Evolutionary conservation across 1,139 yeast species (phyloP).

Genomic region (Casaregolazyma lundiana): DNA sequence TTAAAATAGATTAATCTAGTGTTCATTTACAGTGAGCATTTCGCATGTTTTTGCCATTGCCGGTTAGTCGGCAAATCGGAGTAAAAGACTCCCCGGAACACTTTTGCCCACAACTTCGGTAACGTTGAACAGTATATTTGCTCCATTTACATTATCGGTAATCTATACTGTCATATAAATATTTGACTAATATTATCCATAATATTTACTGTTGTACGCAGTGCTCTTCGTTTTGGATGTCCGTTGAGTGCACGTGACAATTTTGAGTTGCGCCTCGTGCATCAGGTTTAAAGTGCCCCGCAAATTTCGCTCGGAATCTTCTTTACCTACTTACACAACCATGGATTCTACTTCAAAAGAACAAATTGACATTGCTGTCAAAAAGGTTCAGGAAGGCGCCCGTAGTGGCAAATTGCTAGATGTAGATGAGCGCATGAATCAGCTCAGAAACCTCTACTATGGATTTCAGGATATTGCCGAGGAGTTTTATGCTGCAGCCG

Average conservation of each 20-base stretch:
- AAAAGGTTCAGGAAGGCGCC: slow-evolving; percentile 42
- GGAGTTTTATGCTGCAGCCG: slow-evolving; percentile 52
- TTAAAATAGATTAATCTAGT: no score
- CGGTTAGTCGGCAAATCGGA: no score
- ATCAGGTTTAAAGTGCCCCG: no score
- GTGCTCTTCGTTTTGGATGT: not conserved
- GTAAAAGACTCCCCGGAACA: no score
- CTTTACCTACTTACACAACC: not conserved
- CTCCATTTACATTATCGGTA: no score
- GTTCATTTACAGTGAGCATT: no score
- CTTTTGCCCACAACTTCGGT: no score
- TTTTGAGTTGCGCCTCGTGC: no score
- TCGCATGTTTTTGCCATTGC: no score
- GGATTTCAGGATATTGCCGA: slow-evolving; percentile 59
- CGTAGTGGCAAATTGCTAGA: slow-evolving; percentile 48
- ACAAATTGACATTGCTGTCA: slow-evolving; percentile 23
- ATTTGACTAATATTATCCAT: not conserved
- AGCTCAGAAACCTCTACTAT: slow-evolving; percentile 64
- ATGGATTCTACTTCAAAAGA: slow-evolving; percentile 7
- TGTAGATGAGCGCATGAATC: slow-evolving; percentile 54
- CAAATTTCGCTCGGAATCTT: not conserved
- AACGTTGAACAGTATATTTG: no score
- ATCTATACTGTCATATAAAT: no score
- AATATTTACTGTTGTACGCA: not conserved
- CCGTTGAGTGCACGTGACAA: not conserved